These are phyloP conservation scores for Coffea canephora DNA, from an alignment of 257 asterid genomes.

Conservation along the genomic window DNA sequence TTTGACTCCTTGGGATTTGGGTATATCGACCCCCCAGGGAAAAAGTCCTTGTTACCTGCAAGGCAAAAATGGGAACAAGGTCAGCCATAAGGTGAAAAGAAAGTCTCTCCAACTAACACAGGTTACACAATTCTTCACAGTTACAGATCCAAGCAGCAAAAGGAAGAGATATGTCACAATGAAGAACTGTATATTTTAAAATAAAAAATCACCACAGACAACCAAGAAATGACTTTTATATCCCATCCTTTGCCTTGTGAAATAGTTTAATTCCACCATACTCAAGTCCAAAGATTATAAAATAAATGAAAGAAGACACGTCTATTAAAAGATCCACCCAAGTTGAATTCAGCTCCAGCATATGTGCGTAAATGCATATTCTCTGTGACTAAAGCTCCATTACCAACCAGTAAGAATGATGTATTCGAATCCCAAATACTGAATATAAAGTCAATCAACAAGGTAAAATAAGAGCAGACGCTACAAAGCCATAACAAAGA, in stretches of 20 bases:
- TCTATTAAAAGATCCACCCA: slow-evolving; percentile 8
- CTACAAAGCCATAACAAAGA: background rate
- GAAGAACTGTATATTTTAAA: background rate
- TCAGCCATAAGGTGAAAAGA: slow-evolving; percentile 20
- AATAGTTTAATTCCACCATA: background rate
- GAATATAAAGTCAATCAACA: background rate
- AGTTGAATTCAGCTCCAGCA: background rate
- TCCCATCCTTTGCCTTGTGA: background rate
- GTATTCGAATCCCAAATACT: background rate
- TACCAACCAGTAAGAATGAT: background rate
- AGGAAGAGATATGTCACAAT: background rate
- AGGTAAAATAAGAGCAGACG: background rate
- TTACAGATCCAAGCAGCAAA: background rate
- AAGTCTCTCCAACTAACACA: background rate
- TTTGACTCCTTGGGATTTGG: slow-evolving; percentile 56
- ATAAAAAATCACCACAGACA: background rate
- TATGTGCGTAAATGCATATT: background rate
- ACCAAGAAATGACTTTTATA: background rate
- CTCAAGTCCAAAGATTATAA: background rate
- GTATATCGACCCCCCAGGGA: slow-evolving; percentile 45
- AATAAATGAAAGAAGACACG: background rate
- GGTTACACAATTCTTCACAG: background rate
- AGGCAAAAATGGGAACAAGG: slow-evolving; percentile 13
- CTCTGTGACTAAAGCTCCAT: background rate
- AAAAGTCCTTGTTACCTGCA: slow-evolving; percentile 58